Evolutionary conservation across 2,329 filamentous ascomycete genomes (phyloP).

Genomic region (Aspergillus brasiliensis): DNA sequence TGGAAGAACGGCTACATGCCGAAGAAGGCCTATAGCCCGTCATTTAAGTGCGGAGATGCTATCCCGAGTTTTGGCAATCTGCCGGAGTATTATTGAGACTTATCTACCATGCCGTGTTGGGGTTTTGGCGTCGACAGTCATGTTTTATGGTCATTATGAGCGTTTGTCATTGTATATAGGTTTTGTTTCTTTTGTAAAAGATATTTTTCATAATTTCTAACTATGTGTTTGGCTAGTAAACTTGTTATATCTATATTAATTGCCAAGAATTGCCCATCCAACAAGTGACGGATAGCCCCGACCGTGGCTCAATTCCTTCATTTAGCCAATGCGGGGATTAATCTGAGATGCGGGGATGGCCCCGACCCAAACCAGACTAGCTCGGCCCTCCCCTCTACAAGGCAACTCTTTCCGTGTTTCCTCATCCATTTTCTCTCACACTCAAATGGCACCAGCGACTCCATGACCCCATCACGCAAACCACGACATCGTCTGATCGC

Average conservation of each 20-base stretch:
- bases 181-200: too few relatives aligned
- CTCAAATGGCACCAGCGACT: background rate
- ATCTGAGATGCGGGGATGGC: background rate
- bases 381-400: background rate
- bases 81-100: slow-evolving; percentile 45
- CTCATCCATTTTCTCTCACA: background rate
- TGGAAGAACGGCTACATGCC: slow-evolving; percentile 83
- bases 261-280: background rate
- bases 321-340: background rate
- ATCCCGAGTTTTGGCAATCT: slow-evolving; percentile 50
- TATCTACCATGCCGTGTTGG: background rate
- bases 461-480: slow-evolving; percentile 17
- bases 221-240: too few relatives aligned
- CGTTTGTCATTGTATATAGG: background rate
- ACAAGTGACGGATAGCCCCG: too few relatives aligned
- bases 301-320: background rate
- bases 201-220: background rate
- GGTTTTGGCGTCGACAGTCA: background rate
- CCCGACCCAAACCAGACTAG: background rate
- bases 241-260: too few relatives aligned
- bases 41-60: slow-evolving; percentile 65
- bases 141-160: background rate
- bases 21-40: slow-evolving; percentile 67
- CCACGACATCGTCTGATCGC: slow-evolving; percentile 22
- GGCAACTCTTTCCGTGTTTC: slow-evolving; percentile 25